Evolutionary conservation across 148 eudicot genomes (phyloP), one percentile per base, ranked within the genome.

Genomic region (Polygonum aviculare): DNA sequence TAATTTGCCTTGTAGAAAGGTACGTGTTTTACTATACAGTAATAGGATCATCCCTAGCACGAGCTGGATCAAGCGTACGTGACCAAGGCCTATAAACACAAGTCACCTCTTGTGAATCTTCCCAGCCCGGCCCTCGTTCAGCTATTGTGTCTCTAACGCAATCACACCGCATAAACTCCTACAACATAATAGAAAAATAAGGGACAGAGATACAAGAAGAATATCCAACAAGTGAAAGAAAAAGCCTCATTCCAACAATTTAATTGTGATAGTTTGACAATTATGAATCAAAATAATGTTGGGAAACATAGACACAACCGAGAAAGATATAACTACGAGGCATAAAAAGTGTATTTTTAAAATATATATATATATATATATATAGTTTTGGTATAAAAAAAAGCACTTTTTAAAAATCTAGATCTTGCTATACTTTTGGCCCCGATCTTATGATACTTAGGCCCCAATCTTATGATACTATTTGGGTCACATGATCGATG

Each of bases 81-180:
- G 76, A 87, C 75, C 67, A 93, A 80, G 77, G 89, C 98, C 97
- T 93, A 89, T 47, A 69, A 81, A 26, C 31, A 26, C 31, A 26
- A 26, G 31, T 77, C 84, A 91, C 98, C 81, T 94, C 84, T 83
- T 94, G 97, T 85, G 91, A 79, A 84, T 87, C 67, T 81, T 94
- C 98, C 98, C 97, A 94, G 45, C 97, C 98, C 60, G 98, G 97
- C 77, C 84, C 79, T 71, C 94, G 86, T 75, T 88, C 84, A 78
- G 93, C 90, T 35, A 94, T 94, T 51, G 77, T 85, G 80, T 91
- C 90, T 40, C 97, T 89, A 59, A 94, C 86, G 69, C 91, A 87
- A 86, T 94, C 98, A 86, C 91, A 94, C 39, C 87, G 89, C 91
- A 84, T 90, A 18, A 86, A 86, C 75, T 94, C 98, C 98, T 94